Evolutionary conservation across 805 yeast species (phyloP).

Genomic region (Ascoidea asiatica): DNA sequence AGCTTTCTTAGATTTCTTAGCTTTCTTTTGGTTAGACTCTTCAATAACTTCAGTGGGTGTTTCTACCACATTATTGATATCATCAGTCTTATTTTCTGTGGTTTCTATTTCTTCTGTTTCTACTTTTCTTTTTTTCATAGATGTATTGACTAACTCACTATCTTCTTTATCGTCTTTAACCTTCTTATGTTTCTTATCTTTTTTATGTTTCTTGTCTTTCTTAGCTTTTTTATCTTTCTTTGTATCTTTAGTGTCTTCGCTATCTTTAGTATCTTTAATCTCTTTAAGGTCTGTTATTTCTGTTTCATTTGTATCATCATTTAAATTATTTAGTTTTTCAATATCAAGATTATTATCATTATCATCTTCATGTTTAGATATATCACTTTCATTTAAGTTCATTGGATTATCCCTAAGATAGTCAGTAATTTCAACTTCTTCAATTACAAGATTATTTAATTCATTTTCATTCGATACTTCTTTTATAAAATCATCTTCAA

Average conservation of each 20-base stretch:
- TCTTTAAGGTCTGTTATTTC: conserved; percentile 4
- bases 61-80: too few species aligned
- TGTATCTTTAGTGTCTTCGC: conserved; percentile 6
- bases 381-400: neutral
- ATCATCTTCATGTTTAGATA: conserved; percentile 3
- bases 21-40: neutral
- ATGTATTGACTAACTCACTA: conserved; percentile 5
- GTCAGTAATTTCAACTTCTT: conserved; percentile 28
- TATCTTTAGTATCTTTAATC: neutral
- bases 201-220: conserved; percentile 11
- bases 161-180: conserved; percentile 8
- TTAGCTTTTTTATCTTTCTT: conserved; percentile 10
- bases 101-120: conserved; percentile 5
- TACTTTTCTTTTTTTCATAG: conserved; percentile 6
- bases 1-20: neutral
- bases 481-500: neutral
- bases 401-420: conserved; percentile 11
- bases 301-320: conserved; percentile 5
- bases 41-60: neutral
- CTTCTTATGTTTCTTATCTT: conserved; percentile 10
- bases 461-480: neutral
- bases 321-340: neutral
- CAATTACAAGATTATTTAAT: conserved; percentile 22
- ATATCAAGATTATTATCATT: conserved; percentile 1
- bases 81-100: neutral